Evolutionary conservation across 2,329 filamentous ascomycete species (phyloP).

Genomic region (Fusarium tuaranense): DNA sequence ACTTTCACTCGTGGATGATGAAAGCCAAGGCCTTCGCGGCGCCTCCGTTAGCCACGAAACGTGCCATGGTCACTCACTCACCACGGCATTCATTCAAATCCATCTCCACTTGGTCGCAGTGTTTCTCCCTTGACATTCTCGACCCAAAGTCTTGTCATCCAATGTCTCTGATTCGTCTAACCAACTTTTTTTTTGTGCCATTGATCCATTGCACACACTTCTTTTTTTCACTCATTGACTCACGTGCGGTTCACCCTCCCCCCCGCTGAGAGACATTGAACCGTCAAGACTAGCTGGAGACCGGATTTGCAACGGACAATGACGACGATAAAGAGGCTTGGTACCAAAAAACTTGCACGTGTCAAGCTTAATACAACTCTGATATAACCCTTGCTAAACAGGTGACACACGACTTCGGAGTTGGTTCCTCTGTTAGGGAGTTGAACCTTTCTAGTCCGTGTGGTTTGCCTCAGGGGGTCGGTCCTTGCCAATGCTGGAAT

Average conservation of each 20-base stretch:
- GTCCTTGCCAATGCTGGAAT: not conserved
- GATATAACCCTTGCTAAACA: slow-evolving; percentile 11
- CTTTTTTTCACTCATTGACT: not conserved
- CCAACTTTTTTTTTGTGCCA: not conserved
- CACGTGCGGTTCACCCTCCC: not conserved
- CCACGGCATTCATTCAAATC: not conserved
- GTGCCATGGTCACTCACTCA: not conserved
- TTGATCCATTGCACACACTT: not conserved
- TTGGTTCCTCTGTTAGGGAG: not conserved
- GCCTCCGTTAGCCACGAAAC: slow-evolving; percentile 3
- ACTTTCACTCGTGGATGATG: not conserved
- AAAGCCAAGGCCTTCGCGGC: not conserved
- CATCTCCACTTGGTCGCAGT: not conserved
- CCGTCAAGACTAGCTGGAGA: not conserved
- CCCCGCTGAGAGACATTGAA: not conserved
- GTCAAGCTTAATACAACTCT: not conserved
- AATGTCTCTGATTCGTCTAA: not conserved
- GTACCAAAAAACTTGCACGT: slow-evolving; percentile 6
- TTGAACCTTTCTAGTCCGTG: not conserved
- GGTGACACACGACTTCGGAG: slow-evolving; percentile 11
- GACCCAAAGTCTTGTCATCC: not conserved
- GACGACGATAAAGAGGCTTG: not conserved
- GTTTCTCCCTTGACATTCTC: not conserved
- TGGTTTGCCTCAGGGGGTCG: not conserved
- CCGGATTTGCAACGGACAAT: slow-evolving; percentile 3